Evolutionary conservation across 306 rosid species (phyloP).

Genomic region (Dalbergia cochinchinensis): DNA sequence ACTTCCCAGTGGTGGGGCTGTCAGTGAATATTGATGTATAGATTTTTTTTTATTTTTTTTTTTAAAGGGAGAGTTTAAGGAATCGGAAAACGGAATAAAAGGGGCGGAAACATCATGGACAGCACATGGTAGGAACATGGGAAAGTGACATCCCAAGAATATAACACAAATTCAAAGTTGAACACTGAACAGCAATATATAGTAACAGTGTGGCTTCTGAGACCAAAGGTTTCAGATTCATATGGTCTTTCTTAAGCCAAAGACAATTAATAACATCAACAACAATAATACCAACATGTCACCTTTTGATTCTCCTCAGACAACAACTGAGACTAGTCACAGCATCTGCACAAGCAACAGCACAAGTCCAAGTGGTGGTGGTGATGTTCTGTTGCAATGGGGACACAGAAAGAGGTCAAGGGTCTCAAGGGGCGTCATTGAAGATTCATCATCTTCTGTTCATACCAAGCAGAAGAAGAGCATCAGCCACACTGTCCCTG

Average conservation of each 20-base stretch:
- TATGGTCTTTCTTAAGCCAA: constrained; percentile 45
- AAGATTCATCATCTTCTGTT: constrained; percentile 65
- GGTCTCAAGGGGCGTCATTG: constrained; percentile 63
- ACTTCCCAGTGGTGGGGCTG: neutral
- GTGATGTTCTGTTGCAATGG: constrained; percentile 74
- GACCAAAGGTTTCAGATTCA: constrained; percentile 59
- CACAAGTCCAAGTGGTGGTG: constrained; percentile 54
- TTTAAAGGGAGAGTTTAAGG: constrained; percentile 48
- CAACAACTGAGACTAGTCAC: constrained; percentile 48
- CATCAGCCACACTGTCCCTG: neutral
- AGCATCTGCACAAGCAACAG: constrained; percentile 37
- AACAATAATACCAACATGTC: constrained; percentile 35
- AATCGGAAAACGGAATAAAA: constrained; percentile 50
- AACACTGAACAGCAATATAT: neutral
- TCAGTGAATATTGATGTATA: neutral
- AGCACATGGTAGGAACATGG: constrained; percentile 45
- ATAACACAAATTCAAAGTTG: neutral
- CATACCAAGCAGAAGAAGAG: constrained; percentile 54
- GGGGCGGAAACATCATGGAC: constrained; percentile 6
- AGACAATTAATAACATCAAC: constrained; percentile 21
- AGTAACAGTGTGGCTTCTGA: constrained; percentile 37
- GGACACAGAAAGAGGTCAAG: constrained; percentile 73
- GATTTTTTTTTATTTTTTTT: neutral
- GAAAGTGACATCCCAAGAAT: neutral
- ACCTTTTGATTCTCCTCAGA: constrained; percentile 48